Base-by-base conservation (phyloP, 352 stramenopile species). In the Phytophthora uliginosa region DNA sequence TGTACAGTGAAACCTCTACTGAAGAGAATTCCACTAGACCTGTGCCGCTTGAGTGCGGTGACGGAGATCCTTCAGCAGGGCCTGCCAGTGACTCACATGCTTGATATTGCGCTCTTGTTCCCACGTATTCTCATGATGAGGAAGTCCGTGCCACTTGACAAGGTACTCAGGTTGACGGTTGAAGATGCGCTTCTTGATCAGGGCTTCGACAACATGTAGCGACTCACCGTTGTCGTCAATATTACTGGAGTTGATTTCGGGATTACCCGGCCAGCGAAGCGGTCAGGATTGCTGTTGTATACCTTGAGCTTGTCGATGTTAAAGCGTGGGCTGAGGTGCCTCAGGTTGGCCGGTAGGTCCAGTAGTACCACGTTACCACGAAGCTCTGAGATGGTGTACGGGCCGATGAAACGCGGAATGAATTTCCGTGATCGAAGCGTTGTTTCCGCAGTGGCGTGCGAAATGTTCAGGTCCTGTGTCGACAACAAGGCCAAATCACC, bases 381-480 rank as follows among this genome's bases (percentile, higher is more conserved):
- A 51, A 50, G 33, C 18, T 71, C 50, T 15, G 65, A 22, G 26
- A 61, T 38, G 24, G 20, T 1, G 34, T 51, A 51, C 34, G 36
- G 31, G 6, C 26, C 18, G n/a, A 61, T 50, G 36, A 61, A 61
- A 7, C 42, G 47, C 36, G 56, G 34, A 3, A 61, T 64, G 45
- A 71, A 60, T 28, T 66, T 60, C 2, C 63, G 53, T 17, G 53
- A 59, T n/a, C 53, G 63, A 1, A 63, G 33, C 0, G 63, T 53
- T 7, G 53, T 69, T n/a, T 62, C 42, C 0, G 53, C 63, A n/a
- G 52, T 69, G 3, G 55, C 55, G 8, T 65, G 56, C 6, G 34
- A 66, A 4, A 68, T 54, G 10, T 59, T 53, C 42, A 71, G 33
- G n/a, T 71, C 48, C 5, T 71, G 31, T 2, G 55, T 71, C 13